phyloP scores from a whole-genome alignment of 768 basidiomycete genomes.

The Boletus huronensis region DNA sequence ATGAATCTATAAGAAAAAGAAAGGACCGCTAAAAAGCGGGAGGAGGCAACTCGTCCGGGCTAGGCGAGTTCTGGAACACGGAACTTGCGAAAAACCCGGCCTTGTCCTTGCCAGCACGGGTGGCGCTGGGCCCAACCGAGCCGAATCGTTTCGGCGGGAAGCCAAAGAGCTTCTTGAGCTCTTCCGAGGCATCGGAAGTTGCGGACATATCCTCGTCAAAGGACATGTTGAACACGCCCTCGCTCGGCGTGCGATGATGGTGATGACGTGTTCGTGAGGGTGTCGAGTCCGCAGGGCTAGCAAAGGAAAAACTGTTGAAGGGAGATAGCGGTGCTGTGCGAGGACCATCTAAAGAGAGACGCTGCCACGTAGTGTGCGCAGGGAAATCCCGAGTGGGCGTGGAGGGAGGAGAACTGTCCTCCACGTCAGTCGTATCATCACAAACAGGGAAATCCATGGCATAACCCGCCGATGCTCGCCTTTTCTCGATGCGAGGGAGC shows the following conservation, averaged over 20 bases:
- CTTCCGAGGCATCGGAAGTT: slow-evolving; percentile 39
- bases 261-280: slow-evolving; percentile 37
- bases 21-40: slow-evolving; percentile 54
- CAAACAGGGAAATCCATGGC: slow-evolving; percentile 59
- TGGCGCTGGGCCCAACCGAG: slow-evolving; percentile 27
- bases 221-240: slow-evolving; percentile 72
- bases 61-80: slow-evolving; percentile 82
- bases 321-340: slow-evolving; percentile 50
- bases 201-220: slow-evolving; percentile 61
- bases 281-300: slow-evolving; percentile 27
- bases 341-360: slow-evolving; percentile 38
- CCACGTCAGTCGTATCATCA: slow-evolving; percentile 62
- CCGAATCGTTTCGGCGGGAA: slow-evolving; percentile 30
- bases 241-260: slow-evolving; percentile 64
- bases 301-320: slow-evolving; percentile 40
- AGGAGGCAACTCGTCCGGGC: slow-evolving; percentile 75
- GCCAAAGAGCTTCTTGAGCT: slow-evolving; percentile 34
- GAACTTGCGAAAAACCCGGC: slow-evolving; percentile 73
- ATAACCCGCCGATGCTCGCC: slow-evolving; percentile 32
- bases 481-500: slow-evolving; percentile 28
- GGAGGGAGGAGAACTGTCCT: slow-evolving; percentile 41
- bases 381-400: slow-evolving; percentile 52
- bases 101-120: slow-evolving; percentile 31
- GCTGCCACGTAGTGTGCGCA: slow-evolving; percentile 31
- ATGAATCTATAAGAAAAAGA: slow-evolving; percentile 20